These are phyloP conservation scores for Kwoniella dejecticola DNA, from an alignment of 768 basidiomycete species.

Conservation along the genomic window DNA sequence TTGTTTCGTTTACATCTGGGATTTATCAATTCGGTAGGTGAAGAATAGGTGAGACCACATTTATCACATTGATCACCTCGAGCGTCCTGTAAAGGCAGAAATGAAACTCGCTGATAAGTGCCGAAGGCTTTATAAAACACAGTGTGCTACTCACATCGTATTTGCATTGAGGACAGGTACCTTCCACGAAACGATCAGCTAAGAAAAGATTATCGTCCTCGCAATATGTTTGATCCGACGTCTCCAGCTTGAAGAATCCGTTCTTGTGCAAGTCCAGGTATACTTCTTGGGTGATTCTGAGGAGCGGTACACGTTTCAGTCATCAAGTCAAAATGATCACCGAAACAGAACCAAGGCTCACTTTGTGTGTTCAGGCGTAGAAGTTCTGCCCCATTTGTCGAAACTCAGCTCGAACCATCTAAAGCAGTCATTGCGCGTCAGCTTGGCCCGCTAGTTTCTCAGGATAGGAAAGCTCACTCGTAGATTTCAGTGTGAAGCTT, in stretches of 20 bases:
- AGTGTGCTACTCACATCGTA: conserved; percentile 70
- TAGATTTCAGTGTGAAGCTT: conserved; percentile 87
- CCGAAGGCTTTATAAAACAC: not conserved
- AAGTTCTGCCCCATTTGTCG: conserved; percentile 94
- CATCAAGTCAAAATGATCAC: not conserved
- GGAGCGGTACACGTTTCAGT: not conserved
- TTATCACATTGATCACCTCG: conserved; percentile 97
- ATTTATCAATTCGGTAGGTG: conserved; percentile 83
- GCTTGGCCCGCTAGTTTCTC: not conserved
- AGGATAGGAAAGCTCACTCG: too few relatives aligned
- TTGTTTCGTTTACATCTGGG: conserved; percentile 91
- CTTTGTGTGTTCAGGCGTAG: conserved; percentile 86
- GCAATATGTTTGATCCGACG: conserved; percentile 92
- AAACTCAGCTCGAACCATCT: conserved; percentile 96
- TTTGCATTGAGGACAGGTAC: conserved; percentile 91
- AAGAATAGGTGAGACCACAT: conserved; percentile 85
- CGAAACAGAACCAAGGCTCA: conserved; percentile 55
- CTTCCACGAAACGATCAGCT: conserved; percentile 96
- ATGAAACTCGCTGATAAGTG: too few relatives aligned
- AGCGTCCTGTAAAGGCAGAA: conserved; percentile 67
- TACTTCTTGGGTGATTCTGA: conserved; percentile 85
- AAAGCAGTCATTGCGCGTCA: conserved; percentile 15
- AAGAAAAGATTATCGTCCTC: conserved; percentile 91
- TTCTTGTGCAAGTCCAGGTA: conserved; percentile 81
- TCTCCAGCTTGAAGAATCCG: conserved; percentile 73